Percentiles rank a stretch among this genome's conserved stretches.
phyloP scores from a whole-genome alignment of 345 rosid species.

The Dimocarpus longan region DNA sequence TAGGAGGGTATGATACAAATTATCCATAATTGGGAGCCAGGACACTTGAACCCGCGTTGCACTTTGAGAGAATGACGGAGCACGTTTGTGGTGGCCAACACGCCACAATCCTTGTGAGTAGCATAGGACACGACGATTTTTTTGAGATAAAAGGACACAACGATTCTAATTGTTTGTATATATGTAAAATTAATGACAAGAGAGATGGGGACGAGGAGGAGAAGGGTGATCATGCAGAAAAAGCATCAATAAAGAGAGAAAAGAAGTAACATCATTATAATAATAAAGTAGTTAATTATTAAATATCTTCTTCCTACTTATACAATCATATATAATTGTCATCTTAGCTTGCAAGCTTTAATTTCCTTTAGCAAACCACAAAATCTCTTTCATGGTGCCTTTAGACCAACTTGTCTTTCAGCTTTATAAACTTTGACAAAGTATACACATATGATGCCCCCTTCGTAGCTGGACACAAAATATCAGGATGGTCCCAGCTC shows the following conservation, averaged over 20 bases:
- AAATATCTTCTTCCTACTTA: not conserved
- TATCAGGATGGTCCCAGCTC: slow-evolving; percentile 5
- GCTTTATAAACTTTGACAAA: slow-evolving; percentile 18
- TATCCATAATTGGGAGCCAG: too few species aligned
- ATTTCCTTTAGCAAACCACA: slow-evolving; percentile 25
- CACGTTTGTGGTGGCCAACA: too few species aligned
- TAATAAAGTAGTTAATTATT: not conserved
- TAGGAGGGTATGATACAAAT: too few species aligned
- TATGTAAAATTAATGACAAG: not conserved
- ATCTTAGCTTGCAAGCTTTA: slow-evolving; percentile 16
- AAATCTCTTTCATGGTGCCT: slow-evolving; percentile 8
- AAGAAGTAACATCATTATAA: not conserved
- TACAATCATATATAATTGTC: too few species aligned
- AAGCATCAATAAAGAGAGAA: not conserved
- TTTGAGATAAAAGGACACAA: too few species aligned
- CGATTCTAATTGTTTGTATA: too few species aligned
- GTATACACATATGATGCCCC: not conserved
- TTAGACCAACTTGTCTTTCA: slow-evolving; percentile 26
- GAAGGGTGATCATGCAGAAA: slow-evolving; percentile 22
- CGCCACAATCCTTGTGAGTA: too few species aligned
- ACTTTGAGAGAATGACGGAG: too few species aligned
- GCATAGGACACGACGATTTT: too few species aligned
- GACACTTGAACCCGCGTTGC: too few species aligned
- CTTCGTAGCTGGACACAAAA: slow-evolving; percentile 15
- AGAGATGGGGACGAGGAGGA: not conserved